phyloP scores from a whole-genome alignment of 2,329 filamentous ascomycete genomes.

The Penicillium palitans region DNA sequence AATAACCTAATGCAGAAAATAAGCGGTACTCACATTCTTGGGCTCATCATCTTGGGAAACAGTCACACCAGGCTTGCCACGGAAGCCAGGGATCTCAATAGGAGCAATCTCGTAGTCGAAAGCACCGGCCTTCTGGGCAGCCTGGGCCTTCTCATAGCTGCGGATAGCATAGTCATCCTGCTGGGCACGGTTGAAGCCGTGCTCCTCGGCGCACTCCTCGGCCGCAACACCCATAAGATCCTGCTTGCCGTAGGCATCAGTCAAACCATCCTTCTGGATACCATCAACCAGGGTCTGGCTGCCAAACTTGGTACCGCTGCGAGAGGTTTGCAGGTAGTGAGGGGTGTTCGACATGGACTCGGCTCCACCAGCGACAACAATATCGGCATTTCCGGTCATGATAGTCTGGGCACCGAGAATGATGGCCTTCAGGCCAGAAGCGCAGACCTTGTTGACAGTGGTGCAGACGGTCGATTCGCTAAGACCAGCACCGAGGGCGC shows the following conservation, averaged over 20 bases:
- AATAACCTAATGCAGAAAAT: not conserved
- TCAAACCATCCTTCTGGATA: conserved; percentile 90
- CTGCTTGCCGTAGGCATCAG: conserved; percentile 85
- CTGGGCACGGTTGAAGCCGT: conserved; percentile 75
- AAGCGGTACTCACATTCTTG: conserved; percentile 66
- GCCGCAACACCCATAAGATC: conserved; percentile 94
- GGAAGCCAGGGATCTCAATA: conserved; percentile 80
- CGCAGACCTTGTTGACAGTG: conserved; percentile 98
- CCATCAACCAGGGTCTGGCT: conserved; percentile 86
- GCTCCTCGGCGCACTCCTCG: conserved; percentile 86
- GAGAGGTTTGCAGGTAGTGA: conserved; percentile 87
- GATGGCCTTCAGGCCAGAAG: conserved; percentile 89
- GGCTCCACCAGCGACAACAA: conserved; percentile 89
- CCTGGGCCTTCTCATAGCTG: conserved; percentile 90
- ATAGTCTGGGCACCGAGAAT: conserved; percentile 95
- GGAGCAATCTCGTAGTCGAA: conserved; percentile 88
- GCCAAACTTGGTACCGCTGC: conserved; percentile 89
- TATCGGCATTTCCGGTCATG: conserved; percentile 89
- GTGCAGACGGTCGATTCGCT: conserved; percentile 77
- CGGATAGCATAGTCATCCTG: conserved; percentile 97
- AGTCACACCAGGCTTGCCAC: conserved; percentile 81
- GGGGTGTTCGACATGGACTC: conserved; percentile 99
- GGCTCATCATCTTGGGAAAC: conserved; percentile 91
- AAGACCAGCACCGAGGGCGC: conserved; percentile 85
- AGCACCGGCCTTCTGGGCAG: conserved; percentile 74